Base-by-base conservation (phyloP, 352 stramenopile genomes). In the Saprolegnia parasitica region DNA sequence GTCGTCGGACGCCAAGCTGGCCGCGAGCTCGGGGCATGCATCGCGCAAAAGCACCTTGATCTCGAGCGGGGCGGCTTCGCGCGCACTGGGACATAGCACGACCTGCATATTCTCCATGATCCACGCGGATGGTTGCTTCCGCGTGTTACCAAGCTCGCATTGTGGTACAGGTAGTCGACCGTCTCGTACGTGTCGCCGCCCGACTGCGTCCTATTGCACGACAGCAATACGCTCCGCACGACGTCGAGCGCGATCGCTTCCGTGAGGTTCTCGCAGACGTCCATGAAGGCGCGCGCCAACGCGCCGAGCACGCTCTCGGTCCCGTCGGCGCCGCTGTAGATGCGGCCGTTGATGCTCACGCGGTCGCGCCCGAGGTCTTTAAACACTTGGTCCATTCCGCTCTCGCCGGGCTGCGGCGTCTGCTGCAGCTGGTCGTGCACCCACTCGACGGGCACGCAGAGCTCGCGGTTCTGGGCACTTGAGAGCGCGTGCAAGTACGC, bases 161-260 rank as follows among this genome's bases (percentile, higher is more conserved):
- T 70, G 54, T 70, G 63, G 32, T 62, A 70, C 15, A 70, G 54
- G 46, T 62, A 70, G 18, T 70, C 63, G 11, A 70, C 63, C 40
- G 63, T 52, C 55, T 70, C 63, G 54, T 70, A 70, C 24, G 63
- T 70, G 54, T 70, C 63, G 39, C 63, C 63, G 39, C 63, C 63
- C 23, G 63, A 70, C 54, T 70, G 63, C 18, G 63, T 70, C 6
- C 63, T 46, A 21, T 70, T 70, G 54, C 63, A 62, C 5, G 42
- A 42, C 18, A 70, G 54, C 2, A 70, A 46, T 4, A 70, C 16
- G 50, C 63, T 70, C 1, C 63, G 63, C n/a, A 61, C 63, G 24
- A 70, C 52, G 11, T 20, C 21, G 16, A 70, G 50, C 11, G 63
- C 63, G 4, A 62, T 2, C 24, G 63, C 63, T 46, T 70, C 63